A percentile compares a stretch with the other conserved stretches of the same genome.
phyloP scores from a whole-genome alignment of 352 stramenopile species.

The Globisporangium carolinianum region DNA sequence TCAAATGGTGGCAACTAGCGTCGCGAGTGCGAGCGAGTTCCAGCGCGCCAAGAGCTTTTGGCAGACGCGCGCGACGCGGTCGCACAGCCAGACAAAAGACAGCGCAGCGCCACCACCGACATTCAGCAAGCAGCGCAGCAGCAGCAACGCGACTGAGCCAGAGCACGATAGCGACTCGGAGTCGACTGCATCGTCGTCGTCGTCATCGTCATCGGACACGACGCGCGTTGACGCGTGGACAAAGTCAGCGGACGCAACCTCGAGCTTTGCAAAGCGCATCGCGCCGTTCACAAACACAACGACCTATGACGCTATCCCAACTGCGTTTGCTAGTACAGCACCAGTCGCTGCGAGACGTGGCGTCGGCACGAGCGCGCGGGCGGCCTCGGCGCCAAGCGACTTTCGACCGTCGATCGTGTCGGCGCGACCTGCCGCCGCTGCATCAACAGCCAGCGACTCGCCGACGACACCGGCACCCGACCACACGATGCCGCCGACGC shows the following conservation, averaged over 20 bases:
- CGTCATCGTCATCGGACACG: background rate
- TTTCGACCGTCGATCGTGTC: conserved; percentile 11
- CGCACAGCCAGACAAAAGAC: conserved; percentile 15
- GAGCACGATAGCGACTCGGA: background rate
- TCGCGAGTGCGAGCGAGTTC: conserved; percentile 23
- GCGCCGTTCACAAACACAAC: conserved; percentile 7
- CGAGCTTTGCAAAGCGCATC: conserved; percentile 14
- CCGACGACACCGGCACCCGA: conserved; percentile 30
- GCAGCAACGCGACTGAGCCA: background rate
- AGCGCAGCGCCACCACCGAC: background rate
- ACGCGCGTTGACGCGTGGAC: background rate
- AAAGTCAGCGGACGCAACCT: background rate
- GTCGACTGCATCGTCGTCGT: conserved; percentile 2
- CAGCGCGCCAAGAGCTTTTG: conserved; percentile 58
- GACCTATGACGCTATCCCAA: background rate
- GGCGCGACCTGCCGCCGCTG: background rate
- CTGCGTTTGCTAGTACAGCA: background rate
- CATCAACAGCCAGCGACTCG: conserved; percentile 4
- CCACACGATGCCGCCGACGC: conserved; percentile 18
- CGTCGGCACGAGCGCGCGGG: no score
- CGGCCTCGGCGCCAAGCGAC: background rate
- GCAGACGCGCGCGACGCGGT: conserved; percentile 44
- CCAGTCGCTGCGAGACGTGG: no score
- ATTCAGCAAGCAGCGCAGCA: background rate
- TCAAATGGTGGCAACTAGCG: no score